Percentiles rank a stretch among this genome's conserved stretches.
These are phyloP conservation scores for Starmerella floricola DNA, from an alignment of 805 yeast species.

Conservation along the genomic window DNA sequence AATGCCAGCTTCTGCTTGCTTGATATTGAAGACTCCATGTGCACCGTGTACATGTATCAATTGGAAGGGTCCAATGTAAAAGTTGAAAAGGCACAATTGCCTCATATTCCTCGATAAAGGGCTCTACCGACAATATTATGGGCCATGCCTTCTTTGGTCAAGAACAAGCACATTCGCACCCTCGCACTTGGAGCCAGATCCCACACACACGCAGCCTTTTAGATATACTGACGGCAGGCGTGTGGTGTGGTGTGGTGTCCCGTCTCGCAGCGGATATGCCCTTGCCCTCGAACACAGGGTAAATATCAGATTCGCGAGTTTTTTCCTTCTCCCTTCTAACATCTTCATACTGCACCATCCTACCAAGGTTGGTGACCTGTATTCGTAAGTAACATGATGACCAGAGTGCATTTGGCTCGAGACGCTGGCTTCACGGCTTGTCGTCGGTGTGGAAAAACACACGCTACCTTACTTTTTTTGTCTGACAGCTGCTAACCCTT, in stretches of 20 bases:
- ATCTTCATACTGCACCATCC: too few species aligned
- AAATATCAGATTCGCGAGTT: too few species aligned
- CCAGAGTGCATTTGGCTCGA: slow-evolving; percentile 99
- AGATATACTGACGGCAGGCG: too few species aligned
- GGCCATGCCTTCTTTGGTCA: too few species aligned
- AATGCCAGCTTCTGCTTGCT: slow-evolving; percentile 80
- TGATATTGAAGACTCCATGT: slow-evolving; percentile 68
- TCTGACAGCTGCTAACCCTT: slow-evolving; percentile 37
- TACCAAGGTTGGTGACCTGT: too few species aligned
- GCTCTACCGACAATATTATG: too few species aligned
- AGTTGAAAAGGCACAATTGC: slow-evolving; percentile 67
- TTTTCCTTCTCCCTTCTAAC: neutral
- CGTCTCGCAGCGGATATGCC: too few species aligned
- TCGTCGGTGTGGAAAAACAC: slow-evolving; percentile 96
- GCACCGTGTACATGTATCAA: slow-evolving; percentile 78
- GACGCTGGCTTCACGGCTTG: slow-evolving; percentile 38
- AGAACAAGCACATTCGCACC: too few species aligned
- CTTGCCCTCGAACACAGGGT: too few species aligned
- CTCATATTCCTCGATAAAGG: neutral
- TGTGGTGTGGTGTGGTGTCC: too few species aligned
- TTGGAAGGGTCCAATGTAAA: slow-evolving; percentile 69
- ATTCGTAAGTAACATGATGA: slow-evolving; percentile 53
- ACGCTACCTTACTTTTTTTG: slow-evolving; percentile 80
- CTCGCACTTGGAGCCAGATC: too few species aligned
- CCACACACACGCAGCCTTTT: too few species aligned